Evolutionary conservation across 75 land plant species (phyloP).

Genomic region (Pseudotsuga menziesii): DNA sequence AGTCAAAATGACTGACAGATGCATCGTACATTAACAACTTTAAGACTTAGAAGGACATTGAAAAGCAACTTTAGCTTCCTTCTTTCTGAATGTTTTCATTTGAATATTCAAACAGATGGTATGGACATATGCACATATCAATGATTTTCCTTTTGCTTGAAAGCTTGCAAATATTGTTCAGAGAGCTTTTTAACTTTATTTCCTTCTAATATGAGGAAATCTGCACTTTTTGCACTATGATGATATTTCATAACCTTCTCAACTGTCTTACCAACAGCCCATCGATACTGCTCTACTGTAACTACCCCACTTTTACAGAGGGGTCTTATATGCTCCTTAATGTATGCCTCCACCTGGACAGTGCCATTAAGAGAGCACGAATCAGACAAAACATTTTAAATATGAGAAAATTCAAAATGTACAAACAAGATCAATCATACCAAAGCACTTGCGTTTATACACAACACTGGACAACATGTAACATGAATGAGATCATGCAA

Average conservation of each 20-base stretch:
- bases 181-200: conserved; percentile 96
- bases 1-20: too few relatives aligned
- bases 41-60: too few relatives aligned
- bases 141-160: conserved; percentile 30
- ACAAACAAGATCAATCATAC: neutral
- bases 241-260: conserved; percentile 95
- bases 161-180: conserved; percentile 86
- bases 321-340: conserved; percentile 94
- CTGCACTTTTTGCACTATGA: conserved; percentile 67
- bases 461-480: neutral
- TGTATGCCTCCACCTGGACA: conserved; percentile 80
- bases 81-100: too few relatives aligned
- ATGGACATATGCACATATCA: neutral
- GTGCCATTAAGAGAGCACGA: neutral
- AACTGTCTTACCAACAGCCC: conserved; percentile 83
- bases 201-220: conserved; percentile 94
- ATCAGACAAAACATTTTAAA: neutral
- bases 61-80: too few relatives aligned
- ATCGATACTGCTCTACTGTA: conserved; percentile 80
- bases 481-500: neutral
- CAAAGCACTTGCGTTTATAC: conserved; percentile 3
- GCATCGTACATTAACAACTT: too few relatives aligned
- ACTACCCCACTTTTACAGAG: conserved; percentile 92
- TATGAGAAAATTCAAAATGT: neutral
- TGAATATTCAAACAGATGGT: neutral